Base-by-base conservation (phyloP, 1,139 yeast genomes). In the Kurtzmaniella quercitrusa region DNA sequence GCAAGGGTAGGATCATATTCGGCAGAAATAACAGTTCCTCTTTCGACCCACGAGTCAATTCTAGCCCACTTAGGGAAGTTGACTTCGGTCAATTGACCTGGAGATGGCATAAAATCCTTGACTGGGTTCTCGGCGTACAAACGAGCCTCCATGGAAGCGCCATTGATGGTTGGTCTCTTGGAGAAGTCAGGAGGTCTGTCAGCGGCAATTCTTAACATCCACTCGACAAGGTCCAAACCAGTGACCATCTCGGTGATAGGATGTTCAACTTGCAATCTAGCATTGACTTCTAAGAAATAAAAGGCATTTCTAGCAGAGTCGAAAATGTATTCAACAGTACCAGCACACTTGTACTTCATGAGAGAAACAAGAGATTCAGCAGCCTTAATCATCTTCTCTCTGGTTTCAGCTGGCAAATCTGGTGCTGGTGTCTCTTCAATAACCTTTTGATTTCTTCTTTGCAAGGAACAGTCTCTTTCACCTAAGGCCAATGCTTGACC, bases 371-470 rank as follows among this genome's bases (percentile, higher is more conserved):
- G 72, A 42, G 82, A 82, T 61, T 87, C 95, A 35, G 96, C 91
- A 35, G 97, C 94, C 41, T 71, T 70, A 65, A 91, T 81, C 86
- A 93, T 83, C 47, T 70, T 75, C 38, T 65, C 64, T 55, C 97
- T 77, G 2, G 96, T 88, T 4, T 76, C 63, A 47, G 81, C 88
- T 7, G 96, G 95, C 51, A 93, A 75, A 55, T 86, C 84, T 41
- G 98, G 98, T 44, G 98, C 98, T 9, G 98, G 98, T 1, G 98
- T 91, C 65, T 93, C 98, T 68, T 93, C 98, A 47, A 93, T 88
- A 51, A 93, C 74, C 68, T 93, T 93, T 65, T 93, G 98, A 66
- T 91, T 89, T 69, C 98, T 85, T 66, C 98, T 84, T 67, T 93
- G 98, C 55, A 93, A 74, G 18, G 98, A 91, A 65, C 98, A 93